Evolutionary conservation across 495 filamentous ascomycete genomes (phyloP).

Genomic region (Aspergillus diversus): DNA sequence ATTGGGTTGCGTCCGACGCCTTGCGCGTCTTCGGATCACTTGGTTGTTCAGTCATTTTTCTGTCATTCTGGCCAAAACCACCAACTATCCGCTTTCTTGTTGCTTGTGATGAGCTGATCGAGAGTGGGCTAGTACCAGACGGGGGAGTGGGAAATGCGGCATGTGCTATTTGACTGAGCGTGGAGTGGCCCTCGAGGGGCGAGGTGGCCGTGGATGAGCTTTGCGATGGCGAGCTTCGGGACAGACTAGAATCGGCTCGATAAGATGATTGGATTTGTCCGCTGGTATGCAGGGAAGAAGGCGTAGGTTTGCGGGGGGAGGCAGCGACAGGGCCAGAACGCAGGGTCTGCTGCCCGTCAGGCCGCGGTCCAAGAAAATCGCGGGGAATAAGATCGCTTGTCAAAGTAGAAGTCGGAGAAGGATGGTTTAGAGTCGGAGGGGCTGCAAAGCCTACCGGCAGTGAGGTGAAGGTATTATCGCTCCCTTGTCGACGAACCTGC

Average conservation of each 20-base stretch:
- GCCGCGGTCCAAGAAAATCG: slow-evolving; percentile 37
- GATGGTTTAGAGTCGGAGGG: slow-evolving; percentile 24
- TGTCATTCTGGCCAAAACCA: slow-evolving; percentile 25
- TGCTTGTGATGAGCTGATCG: slow-evolving; percentile 23
- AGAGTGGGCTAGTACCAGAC: slow-evolving; percentile 26
- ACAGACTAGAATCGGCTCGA: slow-evolving; percentile 30
- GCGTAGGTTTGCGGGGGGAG: slow-evolving; percentile 35
- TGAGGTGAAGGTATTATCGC: slow-evolving; percentile 27
- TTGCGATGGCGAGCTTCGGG: slow-evolving; percentile 38
- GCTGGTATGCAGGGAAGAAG: slow-evolving; percentile 43
- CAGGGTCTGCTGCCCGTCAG: slow-evolving; percentile 30
- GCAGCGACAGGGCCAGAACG: slow-evolving; percentile 32
- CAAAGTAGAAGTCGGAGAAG: slow-evolving; percentile 21
- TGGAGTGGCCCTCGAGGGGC: slow-evolving; percentile 29
- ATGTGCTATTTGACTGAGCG: slow-evolving; percentile 36
- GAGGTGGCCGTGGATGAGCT: slow-evolving; percentile 31
- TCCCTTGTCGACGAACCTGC: slow-evolving; percentile 41
- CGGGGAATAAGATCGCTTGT: slow-evolving; percentile 34
- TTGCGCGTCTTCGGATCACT: slow-evolving; percentile 30
- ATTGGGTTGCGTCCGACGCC: slow-evolving; percentile 31
- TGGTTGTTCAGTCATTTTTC: slow-evolving; percentile 25
- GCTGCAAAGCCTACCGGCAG: slow-evolving; percentile 12
- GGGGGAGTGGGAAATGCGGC: slow-evolving; percentile 37
- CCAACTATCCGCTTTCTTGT: slow-evolving; percentile 15
- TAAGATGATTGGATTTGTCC: slow-evolving; percentile 31